phyloP scores from a whole-genome alignment of 2,329 filamentous ascomycete species.

The Cercospora citrullina region DNA sequence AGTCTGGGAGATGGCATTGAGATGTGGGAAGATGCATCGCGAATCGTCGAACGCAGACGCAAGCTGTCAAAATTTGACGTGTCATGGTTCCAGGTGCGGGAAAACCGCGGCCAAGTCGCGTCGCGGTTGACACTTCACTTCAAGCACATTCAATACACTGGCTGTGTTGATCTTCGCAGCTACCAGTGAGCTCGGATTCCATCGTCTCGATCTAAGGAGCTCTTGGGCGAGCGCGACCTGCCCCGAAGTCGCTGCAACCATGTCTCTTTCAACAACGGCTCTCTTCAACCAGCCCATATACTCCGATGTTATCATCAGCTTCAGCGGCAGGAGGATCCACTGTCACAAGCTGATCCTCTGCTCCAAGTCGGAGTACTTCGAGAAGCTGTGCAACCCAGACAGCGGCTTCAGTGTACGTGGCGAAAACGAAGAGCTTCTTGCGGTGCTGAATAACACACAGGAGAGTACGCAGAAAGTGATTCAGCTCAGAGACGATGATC shows the following conservation, averaged over 20 bases:
- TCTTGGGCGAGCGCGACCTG: no score
- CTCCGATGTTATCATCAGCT: constrained; percentile 16
- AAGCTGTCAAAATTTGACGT: not conserved
- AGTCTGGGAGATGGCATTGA: no score
- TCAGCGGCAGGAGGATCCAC: constrained; percentile 9
- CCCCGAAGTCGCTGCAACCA: not conserved
- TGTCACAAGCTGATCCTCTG: constrained; percentile 21
- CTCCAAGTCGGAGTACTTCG: constrained; percentile 18
- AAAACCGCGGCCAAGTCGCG: not conserved
- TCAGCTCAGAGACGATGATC: constrained; percentile 21
- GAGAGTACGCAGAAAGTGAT: constrained; percentile 6
- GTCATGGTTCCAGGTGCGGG: not conserved
- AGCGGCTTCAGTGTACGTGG: constrained; percentile 9
- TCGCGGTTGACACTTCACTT: not conserved
- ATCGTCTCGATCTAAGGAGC: no score
- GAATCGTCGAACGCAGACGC: not conserved
- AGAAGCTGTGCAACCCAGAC: constrained; percentile 7
- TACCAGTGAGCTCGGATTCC: no score
- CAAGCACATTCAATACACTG: no score
- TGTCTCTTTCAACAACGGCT: not conserved
- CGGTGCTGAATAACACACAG: not conserved
- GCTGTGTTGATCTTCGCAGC: no score
- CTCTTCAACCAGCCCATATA: constrained; percentile 3
- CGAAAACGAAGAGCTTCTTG: not conserved
- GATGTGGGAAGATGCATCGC: not conserved